These are phyloP conservation scores for Paraglomus brasilianum DNA, from an alignment of 192 early-diverging fungal genomes.

Conservation along the genomic window DNA sequence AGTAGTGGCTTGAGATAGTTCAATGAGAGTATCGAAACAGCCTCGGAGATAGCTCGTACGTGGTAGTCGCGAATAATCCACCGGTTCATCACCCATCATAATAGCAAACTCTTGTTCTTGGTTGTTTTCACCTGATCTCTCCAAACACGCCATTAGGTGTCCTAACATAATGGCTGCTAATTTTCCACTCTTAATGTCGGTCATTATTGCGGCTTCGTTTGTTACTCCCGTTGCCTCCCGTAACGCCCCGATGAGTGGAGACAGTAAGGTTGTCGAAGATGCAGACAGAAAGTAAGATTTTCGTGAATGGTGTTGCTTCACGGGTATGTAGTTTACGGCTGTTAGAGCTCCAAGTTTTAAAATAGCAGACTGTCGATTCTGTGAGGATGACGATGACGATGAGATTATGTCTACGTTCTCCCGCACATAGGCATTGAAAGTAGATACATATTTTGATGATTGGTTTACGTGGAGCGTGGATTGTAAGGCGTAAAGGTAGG, in stretches of 20 bases:
- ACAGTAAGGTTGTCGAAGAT: conserved; percentile 7
- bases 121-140: conserved; percentile 29
- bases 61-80: conserved; percentile 47
- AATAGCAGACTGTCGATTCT: conserved; percentile 29
- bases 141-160: conserved; percentile 33
- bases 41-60: conserved; percentile 51
- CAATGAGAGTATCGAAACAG: conserved; percentile 43
- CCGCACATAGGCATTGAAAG: conserved; percentile 24
- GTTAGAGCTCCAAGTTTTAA: conserved; percentile 35
- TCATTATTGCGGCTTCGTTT: conserved; percentile 25
- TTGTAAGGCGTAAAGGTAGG: conserved; percentile 30
- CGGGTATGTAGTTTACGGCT: conserved; percentile 31
- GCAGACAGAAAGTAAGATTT: conserved; percentile 10
- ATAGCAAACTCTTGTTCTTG: conserved; percentile 8
- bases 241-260: conserved; percentile 25
- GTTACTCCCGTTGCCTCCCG: conserved; percentile 32
- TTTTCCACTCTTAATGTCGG: conserved; percentile 50
- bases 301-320: background rate
- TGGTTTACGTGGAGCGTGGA: conserved; percentile 1
- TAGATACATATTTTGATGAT: background rate
- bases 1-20: background rate
- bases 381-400: conserved; percentile 11
- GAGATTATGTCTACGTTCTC: conserved; percentile 25
- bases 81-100: conserved; percentile 48
- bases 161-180: conserved; percentile 47